Evolutionary conservation across 2,329 filamentous ascomycete genomes (phyloP), one percentile per base, ranked within the genome.

Genomic region (Apiospora kogelbergensis): DNA sequence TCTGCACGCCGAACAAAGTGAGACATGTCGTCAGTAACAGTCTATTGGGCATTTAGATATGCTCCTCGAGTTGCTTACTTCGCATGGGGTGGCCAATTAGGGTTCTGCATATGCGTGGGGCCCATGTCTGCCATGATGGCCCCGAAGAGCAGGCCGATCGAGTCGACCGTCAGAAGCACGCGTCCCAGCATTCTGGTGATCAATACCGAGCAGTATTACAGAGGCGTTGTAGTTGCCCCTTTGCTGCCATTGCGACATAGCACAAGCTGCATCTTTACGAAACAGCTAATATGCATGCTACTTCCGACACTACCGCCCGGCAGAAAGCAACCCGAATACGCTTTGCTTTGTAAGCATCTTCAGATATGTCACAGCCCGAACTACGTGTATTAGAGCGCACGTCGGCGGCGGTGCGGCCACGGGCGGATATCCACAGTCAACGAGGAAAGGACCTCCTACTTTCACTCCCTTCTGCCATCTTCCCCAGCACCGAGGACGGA

Each of bases 81-180:
- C 6, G 82, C 82, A 68, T 84, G 82, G 2, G 82, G 82, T n/a
- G 81, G 78, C 82, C 82, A 84, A 48, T 79, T 77, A 6, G 82
- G 80, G 70, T 84, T 84, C 72, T 78, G 79, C 66, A 83, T 80
- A 71, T 84, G 82, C 9, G 81, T 82, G 68, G 78, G 73, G 71
- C 78, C 78, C 72, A 77, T 81, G 71, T 84, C 82, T 11, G 80
- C 80, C 1, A 81, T 70, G n/a, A 75, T 75, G 6, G 81, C 76
- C 24, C 79, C 82, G 57, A 80, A 48, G n/a, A 82, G 70, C 10
- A 84, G 78, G 30, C 76, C 74, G 41, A 81, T 6, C 24, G 76
- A 74, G 60, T 82, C 79, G 37, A 82, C n/a, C 0, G 81, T 81
- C n/a, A 84, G 77, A n/a, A 84, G 74, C 6, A 78, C 65, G 66